Base-by-base conservation (phyloP, 2,329 filamentous ascomycete species). In the Fusarium sp. region DNA sequence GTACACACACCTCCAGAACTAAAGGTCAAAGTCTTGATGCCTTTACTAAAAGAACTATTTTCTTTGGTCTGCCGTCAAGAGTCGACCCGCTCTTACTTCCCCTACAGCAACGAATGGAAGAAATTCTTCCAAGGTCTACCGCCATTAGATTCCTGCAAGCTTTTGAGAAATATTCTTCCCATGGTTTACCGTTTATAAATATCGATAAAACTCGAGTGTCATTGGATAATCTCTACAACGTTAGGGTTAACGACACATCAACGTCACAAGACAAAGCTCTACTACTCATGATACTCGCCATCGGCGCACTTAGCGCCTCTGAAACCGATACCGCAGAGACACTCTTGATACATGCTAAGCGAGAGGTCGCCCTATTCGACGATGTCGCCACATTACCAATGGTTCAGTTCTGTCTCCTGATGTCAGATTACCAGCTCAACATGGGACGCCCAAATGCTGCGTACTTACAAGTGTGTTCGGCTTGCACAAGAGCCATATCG, bases 121-220 rank as follows among this genome's bases (percentile, higher is more conserved):
- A 10, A 3, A 38, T 22, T 9, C 18, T 54, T 28, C 14, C 15
- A 1, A 13, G 13, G 24, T 7, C 9, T 26, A 10, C 0, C 0
- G 49, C 49, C 13, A 6, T 36, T 1, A 3, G 2, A 2, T 26
- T 13, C 5, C 20, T 52, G 0, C 6, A 38, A 6, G n/a, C 49
- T 22, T 54, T 54, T 4, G 14, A 28, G 0, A 26, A 26, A 2
- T 38, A 26, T 11, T 38, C 33, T 6, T 38, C 18, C 3, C 33
- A 54, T 26, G 7, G 13, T 17, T 22, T 54, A 1, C 49, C 5
- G 1, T 38, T 26, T 6, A 17, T 28, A 17, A 2, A 12, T 3
- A 4, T 6, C 4, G 8, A 24, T 18, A 20, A 10, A 24, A 14
- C 22, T 10, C 12, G 3, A 5, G 3, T 14, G 2, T 35, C 6